A percentile compares a stretch with the other conserved stretches of the same genome.
Conservation (phyloP, 441 rosid species). For the Arabidopsis hybrid region DNA sequence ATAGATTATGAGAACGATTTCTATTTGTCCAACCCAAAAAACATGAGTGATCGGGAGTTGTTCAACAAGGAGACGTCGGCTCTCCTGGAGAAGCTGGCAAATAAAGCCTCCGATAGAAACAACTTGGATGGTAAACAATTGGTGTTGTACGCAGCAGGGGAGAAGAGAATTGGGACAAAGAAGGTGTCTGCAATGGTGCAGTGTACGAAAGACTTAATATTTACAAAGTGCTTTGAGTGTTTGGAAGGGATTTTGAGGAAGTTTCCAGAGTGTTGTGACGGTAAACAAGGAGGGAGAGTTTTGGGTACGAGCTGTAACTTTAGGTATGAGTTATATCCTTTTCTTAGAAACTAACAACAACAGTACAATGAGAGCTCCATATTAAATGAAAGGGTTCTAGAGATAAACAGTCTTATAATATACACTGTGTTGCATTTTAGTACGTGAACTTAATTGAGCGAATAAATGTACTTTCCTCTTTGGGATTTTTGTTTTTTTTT, state of each 20-base stretch:
- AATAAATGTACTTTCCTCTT: too few species aligned
- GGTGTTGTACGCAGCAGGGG: conserved; percentile 46
- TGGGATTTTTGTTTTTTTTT: too few species aligned
- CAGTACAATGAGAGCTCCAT: neutral
- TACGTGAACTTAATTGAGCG: too few species aligned
- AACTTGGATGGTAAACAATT: neutral
- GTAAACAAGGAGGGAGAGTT: conserved; percentile 53
- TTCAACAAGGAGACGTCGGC: conserved; percentile 54
- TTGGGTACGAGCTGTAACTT: conserved; percentile 54
- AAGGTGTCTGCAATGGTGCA: conserved; percentile 58
- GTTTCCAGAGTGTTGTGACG: conserved; percentile 49
- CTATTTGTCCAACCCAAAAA: conserved; percentile 49
- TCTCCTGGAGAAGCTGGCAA: conserved; percentile 45
- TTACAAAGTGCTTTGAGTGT: conserved; percentile 48
- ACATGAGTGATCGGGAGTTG: conserved; percentile 41
- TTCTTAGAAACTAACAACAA: conserved; percentile 6
- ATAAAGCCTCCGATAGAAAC: conserved; percentile 11
- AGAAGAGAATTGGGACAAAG: conserved; percentile 26
- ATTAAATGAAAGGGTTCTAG: neutral
- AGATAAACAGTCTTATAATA: too few species aligned
- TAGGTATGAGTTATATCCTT: conserved; percentile 52
- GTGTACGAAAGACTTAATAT: conserved; percentile 52
- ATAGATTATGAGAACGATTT: conserved; percentile 56
- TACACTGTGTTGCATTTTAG: too few species aligned
- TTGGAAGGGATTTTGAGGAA: conserved; percentile 44